Percentiles rank a stretch among this genome's conserved stretches.
Evolutionary conservation across 2,329 filamentous ascomycete species (phyloP).

Genomic region (Colletotrichum abscissum): DNA sequence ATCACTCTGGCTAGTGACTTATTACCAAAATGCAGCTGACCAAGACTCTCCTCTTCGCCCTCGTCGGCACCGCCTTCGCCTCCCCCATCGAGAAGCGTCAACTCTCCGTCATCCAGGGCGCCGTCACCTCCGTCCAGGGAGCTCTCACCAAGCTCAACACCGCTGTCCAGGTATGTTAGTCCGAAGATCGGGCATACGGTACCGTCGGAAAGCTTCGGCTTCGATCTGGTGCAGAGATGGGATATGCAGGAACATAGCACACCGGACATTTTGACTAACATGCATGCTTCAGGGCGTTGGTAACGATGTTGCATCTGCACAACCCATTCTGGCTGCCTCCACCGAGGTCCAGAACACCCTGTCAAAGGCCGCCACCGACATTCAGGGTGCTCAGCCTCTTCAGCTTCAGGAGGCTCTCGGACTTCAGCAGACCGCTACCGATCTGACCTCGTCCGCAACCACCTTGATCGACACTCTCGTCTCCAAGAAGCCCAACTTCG

Average conservation of each 20-base stretch:
- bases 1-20: slow-evolving; percentile 33
- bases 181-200: neutral
- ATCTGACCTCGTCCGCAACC: slow-evolving; percentile 37
- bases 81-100: slow-evolving; percentile 48
- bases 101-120: slow-evolving; percentile 66
- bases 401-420: slow-evolving; percentile 39
- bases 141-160: slow-evolving; percentile 66
- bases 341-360: slow-evolving; percentile 30
- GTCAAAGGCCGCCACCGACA: slow-evolving; percentile 39
- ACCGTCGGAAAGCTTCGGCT: neutral
- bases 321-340: slow-evolving; percentile 43
- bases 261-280: neutral
- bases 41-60: slow-evolving; percentile 30
- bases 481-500: slow-evolving; percentile 41
- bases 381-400: slow-evolving; percentile 39
- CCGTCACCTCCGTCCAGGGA: slow-evolving; percentile 67
- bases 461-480: slow-evolving; percentile 36
- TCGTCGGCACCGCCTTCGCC: slow-evolving; percentile 29
- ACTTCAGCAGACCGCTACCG: slow-evolving; percentile 36
- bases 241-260: neutral
- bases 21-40: slow-evolving; percentile 31
- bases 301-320: slow-evolving; percentile 60
- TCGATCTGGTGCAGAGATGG: neutral
- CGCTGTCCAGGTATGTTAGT: slow-evolving; percentile 33
- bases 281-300: slow-evolving; percentile 42